phyloP scores from a whole-genome alignment of 371 early-diverging fungal genomes.

The Mucor mucedo region DNA sequence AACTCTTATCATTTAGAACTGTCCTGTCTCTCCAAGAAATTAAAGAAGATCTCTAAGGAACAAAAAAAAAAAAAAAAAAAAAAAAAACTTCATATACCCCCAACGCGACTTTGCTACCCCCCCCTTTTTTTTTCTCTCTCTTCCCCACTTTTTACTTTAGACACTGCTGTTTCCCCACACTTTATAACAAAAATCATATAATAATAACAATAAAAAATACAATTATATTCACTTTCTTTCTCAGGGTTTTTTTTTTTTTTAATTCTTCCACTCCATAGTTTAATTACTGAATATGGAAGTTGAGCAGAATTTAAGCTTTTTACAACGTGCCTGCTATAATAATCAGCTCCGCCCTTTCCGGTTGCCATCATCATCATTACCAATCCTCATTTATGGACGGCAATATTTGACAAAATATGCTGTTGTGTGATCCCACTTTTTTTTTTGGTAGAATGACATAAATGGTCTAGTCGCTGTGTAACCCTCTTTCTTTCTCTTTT shows the following conservation, averaged over 20 bases:
- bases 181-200: background rate
- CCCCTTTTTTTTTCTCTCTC: too few species aligned
- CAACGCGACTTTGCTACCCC: background rate
- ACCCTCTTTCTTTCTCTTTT: background rate
- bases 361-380: background rate
- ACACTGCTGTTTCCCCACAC: too few species aligned
- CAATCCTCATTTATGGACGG: background rate
- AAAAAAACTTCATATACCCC: conserved; percentile 4
- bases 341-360: conserved; percentile 2
- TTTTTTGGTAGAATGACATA: background rate
- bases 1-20: conserved; percentile 20
- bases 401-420: conserved; percentile 1
- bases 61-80: background rate
- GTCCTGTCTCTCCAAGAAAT: conserved; percentile 34
- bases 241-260: too few species aligned
- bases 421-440: background rate
- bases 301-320: background rate
- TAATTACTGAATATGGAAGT: conserved; percentile 2
- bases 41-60: conserved; percentile 1
- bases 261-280: background rate
- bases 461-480: background rate
- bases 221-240: too few species aligned
- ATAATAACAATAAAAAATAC: too few species aligned
- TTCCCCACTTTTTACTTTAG: background rate
- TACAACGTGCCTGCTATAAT: background rate